Evolutionary conservation across 2,329 filamentous ascomycete species (phyloP).

Genomic region (Cercospora canescens): DNA sequence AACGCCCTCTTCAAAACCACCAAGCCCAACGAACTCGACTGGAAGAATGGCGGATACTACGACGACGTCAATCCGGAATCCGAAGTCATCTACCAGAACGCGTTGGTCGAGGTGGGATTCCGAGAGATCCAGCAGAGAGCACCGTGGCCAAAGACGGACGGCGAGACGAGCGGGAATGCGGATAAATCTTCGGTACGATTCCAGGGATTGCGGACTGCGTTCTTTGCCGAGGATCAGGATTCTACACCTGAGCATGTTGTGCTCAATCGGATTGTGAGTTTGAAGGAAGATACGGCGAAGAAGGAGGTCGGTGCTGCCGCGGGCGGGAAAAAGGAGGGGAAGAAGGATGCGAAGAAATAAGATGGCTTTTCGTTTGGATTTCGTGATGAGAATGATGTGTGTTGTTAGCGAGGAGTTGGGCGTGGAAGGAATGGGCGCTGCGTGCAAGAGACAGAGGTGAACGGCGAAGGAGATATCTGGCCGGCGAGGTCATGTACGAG

Average conservation of each 20-base stretch:
- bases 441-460: not conserved
- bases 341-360: constrained; percentile 1
- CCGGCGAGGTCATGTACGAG: not conserved
- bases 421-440: not conserved
- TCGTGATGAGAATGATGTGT: not conserved
- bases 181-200: constrained; percentile 76
- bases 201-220: constrained; percentile 86
- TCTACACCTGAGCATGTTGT: constrained; percentile 70
- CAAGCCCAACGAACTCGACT: constrained; percentile 70
- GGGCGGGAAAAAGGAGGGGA: not conserved
- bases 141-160: constrained; percentile 79
- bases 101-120: constrained; percentile 81
- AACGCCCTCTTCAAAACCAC: constrained; percentile 84
- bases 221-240: constrained; percentile 74
- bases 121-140: constrained; percentile 71
- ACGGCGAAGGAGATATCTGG: not conserved
- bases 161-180: constrained; percentile 61
- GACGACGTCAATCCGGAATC: constrained; percentile 82
- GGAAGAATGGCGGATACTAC: constrained; percentile 74
- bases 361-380: not conserved
- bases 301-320: constrained; percentile 23
- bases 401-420: constrained; percentile 30
- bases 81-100: constrained; percentile 74
- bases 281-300: constrained; percentile 86
- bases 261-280: constrained; percentile 84